Percentiles rank a stretch among this genome's conserved stretches.
Conservation (phyloP, 2,329 filamentous ascomycete genomes). For the Herpotrichia juniperi region DNA sequence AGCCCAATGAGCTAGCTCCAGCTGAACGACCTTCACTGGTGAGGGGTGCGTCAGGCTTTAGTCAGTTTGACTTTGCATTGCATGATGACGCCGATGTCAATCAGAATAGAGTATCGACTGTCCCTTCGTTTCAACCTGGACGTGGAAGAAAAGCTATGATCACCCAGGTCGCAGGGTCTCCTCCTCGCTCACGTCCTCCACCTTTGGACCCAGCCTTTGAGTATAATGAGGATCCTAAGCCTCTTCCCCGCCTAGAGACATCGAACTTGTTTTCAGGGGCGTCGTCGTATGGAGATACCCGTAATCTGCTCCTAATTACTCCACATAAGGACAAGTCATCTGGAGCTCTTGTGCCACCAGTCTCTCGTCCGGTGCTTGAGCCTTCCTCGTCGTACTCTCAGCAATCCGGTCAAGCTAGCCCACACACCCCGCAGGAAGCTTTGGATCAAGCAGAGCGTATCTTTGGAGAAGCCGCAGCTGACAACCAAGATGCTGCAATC, state of each 20-base stretch:
- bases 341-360: neutral
- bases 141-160: constrained; percentile 11
- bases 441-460: constrained; percentile 39
- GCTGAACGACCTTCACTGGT: constrained; percentile 3
- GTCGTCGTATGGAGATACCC: constrained; percentile 46
- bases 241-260: constrained; percentile 11
- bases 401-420: constrained; percentile 12
- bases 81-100: neutral
- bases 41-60: constrained; percentile 17
- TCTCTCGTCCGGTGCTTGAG: constrained; percentile 8
- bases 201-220: constrained; percentile 36
- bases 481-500: constrained; percentile 21
- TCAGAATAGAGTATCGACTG: neutral
- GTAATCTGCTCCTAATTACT: constrained; percentile 33
- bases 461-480: constrained; percentile 22
- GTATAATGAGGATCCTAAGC: constrained; percentile 16
- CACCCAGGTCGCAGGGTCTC: constrained; percentile 20
- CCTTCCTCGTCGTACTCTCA: constrained; percentile 38
- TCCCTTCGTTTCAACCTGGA: constrained; percentile 1
- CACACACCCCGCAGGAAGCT: constrained; percentile 30
- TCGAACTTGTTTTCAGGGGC: constrained; percentile 31
- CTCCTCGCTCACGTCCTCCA: constrained; percentile 30
- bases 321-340: constrained; percentile 10
- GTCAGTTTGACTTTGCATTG: constrained; percentile 34
- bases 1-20: neutral